phyloP scores from a whole-genome alignment of 2,329 filamentous ascomycete genomes.

The Cercospora brassicicola region DNA sequence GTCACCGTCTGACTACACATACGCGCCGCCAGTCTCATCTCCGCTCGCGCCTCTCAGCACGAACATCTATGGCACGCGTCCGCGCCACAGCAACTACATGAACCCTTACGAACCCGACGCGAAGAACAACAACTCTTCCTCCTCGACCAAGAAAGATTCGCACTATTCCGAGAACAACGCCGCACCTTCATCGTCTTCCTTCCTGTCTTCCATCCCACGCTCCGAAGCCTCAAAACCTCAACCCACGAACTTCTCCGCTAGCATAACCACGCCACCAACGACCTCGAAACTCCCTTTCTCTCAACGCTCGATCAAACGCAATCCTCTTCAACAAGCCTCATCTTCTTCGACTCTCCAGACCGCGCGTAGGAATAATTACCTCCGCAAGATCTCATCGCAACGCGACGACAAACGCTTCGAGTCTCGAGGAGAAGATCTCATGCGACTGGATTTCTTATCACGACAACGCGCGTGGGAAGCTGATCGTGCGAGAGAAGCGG shows the following conservation, averaged over 20 bases:
- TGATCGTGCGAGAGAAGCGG: constrained; percentile 45
- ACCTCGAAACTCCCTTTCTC: constrained; percentile 10
- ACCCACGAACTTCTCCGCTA: neutral
- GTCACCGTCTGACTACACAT: constrained; percentile 26
- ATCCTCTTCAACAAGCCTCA: neutral
- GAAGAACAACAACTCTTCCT: constrained; percentile 14
- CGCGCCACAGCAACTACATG: constrained; percentile 17
- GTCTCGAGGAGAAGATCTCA: constrained; percentile 50
- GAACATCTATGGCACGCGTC: constrained; percentile 38
- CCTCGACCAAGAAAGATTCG: neutral
- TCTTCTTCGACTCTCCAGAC: neutral
- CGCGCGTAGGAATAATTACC: constrained; percentile 62
- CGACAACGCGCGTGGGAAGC: constrained; percentile 49
- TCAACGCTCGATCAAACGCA: constrained; percentile 11
- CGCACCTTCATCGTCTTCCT: neutral
- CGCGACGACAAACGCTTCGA: constrained; percentile 51
- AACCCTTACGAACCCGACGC: constrained; percentile 7
- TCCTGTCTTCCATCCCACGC: neutral
- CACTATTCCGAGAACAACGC: neutral
- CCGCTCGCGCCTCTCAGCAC: constrained; percentile 48
- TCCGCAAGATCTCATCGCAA: constrained; percentile 56
- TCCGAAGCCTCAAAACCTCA: constrained; percentile 1
- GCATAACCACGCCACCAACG: neutral
- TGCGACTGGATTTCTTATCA: constrained; percentile 50
- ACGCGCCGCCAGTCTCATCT: constrained; percentile 41